These are phyloP conservation scores for Penicillium sp. DNA, from an alignment of 2,329 filamentous ascomycete species.

Conservation along the genomic window DNA sequence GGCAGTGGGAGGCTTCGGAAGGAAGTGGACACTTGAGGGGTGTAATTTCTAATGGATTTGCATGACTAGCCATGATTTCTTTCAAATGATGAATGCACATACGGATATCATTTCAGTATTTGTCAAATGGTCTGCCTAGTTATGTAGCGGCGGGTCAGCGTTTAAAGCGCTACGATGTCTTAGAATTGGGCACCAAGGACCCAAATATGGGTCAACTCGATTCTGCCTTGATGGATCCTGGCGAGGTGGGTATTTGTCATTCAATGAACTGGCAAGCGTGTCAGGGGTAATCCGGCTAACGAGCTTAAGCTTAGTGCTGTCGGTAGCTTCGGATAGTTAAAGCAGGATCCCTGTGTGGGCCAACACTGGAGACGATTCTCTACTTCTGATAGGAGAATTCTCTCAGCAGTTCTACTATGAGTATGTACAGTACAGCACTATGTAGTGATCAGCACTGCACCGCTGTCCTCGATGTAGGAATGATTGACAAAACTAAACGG, in stretches of 20 bases:
- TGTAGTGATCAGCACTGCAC: too few relatives aligned
- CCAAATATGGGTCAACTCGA: background rate
- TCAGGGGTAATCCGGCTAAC: background rate
- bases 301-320: background rate
- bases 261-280: background rate
- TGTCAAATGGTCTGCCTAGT: background rate
- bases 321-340: background rate
- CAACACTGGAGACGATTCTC: background rate
- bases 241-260: background rate
- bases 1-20: background rate
- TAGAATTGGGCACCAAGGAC: background rate
- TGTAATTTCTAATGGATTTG: background rate
- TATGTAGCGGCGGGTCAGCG: background rate
- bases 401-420: background rate
- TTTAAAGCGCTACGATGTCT: background rate
- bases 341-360: background rate
- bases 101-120: background rate
- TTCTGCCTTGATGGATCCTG: background rate
- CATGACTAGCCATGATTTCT: slow-evolving; percentile 1
- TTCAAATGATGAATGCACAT: background rate
- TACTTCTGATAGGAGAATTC: background rate
- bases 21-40: background rate
- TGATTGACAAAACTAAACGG: too few relatives aligned
- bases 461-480: too few relatives aligned
- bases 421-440: too few relatives aligned